A percentile compares a stretch with the other conserved stretches of the same genome.
These are phyloP conservation scores for Suaeda aralocaspica DNA, from an alignment of 148 eudicot species.

Conservation along the genomic window DNA sequence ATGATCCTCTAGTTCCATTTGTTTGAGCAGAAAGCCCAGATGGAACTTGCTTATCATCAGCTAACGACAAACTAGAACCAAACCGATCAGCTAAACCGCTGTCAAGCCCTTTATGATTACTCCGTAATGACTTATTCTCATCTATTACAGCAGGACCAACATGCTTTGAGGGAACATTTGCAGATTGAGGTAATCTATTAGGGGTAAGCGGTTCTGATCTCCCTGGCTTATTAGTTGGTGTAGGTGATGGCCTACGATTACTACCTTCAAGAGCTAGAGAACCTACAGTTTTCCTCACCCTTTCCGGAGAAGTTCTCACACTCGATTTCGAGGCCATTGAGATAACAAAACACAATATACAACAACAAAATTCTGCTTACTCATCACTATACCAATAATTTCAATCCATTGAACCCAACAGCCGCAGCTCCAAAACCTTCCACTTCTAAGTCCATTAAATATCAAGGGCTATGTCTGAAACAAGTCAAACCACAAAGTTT, in stretches of 20 bases:
- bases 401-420: constrained; percentile 21
- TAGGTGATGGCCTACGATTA: constrained; percentile 29
- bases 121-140: constrained; percentile 28
- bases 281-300: constrained; percentile 31
- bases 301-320: constrained; percentile 34
- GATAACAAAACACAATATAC: constrained; percentile 14
- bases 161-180: constrained; percentile 30
- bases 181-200: constrained; percentile 27
- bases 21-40: constrained; percentile 2
- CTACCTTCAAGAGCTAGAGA: constrained; percentile 31
- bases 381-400: constrained; percentile 28
- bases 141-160: constrained; percentile 19
- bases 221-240: constrained; percentile 26
- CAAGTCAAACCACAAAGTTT: constrained; percentile 20
- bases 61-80: constrained; percentile 39
- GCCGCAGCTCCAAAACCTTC: constrained; percentile 20
- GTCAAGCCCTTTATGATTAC: constrained; percentile 27
- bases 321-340: constrained; percentile 56
- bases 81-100: constrained; percentile 44
- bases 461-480: constrained; percentile 26
- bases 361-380: constrained; percentile 20
- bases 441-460: constrained; percentile 34
- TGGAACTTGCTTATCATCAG: constrained; percentile 28
- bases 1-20: constrained; percentile 28
- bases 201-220: constrained; percentile 32